Evolutionary conservation across 192 early-diverging fungal species (phyloP).

Genomic region (Ambispora gerdemannii): DNA sequence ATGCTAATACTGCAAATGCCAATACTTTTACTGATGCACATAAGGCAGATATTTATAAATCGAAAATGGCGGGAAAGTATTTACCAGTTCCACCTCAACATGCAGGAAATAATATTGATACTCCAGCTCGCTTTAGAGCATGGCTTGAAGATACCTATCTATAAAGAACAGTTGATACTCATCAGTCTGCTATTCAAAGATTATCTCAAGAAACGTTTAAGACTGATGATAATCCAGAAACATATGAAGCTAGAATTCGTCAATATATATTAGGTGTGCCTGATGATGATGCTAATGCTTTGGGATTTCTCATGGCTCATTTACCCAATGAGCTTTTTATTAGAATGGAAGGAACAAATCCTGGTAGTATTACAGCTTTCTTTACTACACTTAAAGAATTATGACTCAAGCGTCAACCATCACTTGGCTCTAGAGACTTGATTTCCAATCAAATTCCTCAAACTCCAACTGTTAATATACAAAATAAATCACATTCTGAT

Average conservation of each 20-base stretch:
- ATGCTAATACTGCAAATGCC: constrained; percentile 8
- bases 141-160: background rate
- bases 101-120: background rate
- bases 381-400: too few species aligned
- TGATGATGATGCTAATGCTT: constrained; percentile 3
- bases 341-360: background rate
- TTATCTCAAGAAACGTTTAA: background rate
- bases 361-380: too few species aligned
- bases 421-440: too few species aligned
- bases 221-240: background rate
- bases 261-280: too few species aligned
- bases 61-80: constrained; percentile 24
- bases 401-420: too few species aligned
- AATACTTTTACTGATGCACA: constrained; percentile 11
- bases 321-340: constrained; percentile 3
- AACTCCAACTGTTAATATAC: too few species aligned
- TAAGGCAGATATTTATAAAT: constrained; percentile 18
- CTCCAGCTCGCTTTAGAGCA: constrained; percentile 3
- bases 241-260: constrained; percentile 5
- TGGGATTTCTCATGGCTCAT: constrained; percentile 2
- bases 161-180: background rate
- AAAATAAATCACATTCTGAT: too few species aligned
- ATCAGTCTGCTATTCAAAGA: background rate
- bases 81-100: constrained; percentile 6
- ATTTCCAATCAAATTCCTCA: too few species aligned